phyloP scores from a whole-genome alignment of 2,329 filamentous ascomycete species.

The Hyphodiscus sp. region DNA sequence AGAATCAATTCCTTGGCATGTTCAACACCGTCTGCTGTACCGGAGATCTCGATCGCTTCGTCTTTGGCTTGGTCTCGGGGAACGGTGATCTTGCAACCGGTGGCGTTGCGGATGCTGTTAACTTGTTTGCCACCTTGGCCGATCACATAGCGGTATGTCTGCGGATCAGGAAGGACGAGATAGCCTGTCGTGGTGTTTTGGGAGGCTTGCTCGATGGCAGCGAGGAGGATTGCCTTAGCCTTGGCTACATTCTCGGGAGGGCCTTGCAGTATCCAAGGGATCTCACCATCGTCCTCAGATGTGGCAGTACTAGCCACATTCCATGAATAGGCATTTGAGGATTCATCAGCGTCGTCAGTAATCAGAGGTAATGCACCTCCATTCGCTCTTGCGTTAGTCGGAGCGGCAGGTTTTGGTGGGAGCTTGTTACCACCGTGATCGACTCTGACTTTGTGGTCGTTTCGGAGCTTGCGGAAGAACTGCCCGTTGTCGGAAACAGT shows the following conservation, averaged over 20 bases:
- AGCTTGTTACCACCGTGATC: constrained; percentile 79
- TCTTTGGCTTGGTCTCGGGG: constrained; percentile 68
- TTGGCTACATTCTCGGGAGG: constrained; percentile 71
- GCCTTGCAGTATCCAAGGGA: constrained; percentile 86
- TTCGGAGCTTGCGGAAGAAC: constrained; percentile 86
- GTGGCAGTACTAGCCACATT: constrained; percentile 62
- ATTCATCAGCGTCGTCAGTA: constrained; percentile 69
- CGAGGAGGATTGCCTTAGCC: constrained; percentile 68
- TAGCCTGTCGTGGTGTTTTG: constrained; percentile 74
- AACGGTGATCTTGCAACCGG: constrained; percentile 88
- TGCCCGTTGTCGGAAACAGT: constrained; percentile 79
- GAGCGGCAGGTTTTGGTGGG: constrained; percentile 60
- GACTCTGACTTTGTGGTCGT: constrained; percentile 80
- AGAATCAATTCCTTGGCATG: constrained; percentile 85
- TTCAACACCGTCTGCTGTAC: constrained; percentile 72
- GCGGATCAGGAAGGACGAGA: constrained; percentile 78
- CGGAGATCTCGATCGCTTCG: constrained; percentile 88
- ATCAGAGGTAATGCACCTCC: constrained; percentile 75
- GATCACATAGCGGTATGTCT: constrained; percentile 84
- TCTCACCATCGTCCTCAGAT: constrained; percentile 53
- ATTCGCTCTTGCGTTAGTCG: constrained; percentile 44
- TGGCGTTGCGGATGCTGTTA: constrained; percentile 86
- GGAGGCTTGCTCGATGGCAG: constrained; percentile 64
- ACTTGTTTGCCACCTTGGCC: constrained; percentile 86
- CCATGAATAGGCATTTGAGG: constrained; percentile 72